Percentiles rank a stretch among this genome's conserved stretches.
Conservation (phyloP, 768 basidiomycete genomes). For the Lentinula guzmanii region DNA sequence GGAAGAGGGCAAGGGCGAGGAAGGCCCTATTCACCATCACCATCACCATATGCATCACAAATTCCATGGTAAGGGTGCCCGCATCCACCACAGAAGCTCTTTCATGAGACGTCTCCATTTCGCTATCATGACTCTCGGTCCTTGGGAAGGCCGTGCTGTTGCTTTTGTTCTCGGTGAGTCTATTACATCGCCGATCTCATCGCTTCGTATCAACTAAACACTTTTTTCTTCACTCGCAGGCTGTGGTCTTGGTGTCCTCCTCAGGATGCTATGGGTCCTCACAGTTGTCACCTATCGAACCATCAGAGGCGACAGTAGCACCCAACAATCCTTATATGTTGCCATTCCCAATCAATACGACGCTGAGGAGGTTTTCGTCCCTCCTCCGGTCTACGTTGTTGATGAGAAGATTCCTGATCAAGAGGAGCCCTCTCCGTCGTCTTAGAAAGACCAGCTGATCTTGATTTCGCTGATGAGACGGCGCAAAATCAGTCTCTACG, state of each 20-base stretch:
- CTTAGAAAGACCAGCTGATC: neutral
- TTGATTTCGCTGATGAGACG: neutral
- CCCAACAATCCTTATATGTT: conserved; percentile 33
- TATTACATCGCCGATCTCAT: neutral
- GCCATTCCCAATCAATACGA: conserved; percentile 38
- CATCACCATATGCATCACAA: conserved; percentile 19
- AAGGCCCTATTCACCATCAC: conserved; percentile 13
- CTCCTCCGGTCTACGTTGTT: conserved; percentile 49
- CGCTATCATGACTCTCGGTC: conserved; percentile 65
- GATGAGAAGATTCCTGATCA: neutral
- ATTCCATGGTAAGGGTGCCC: conserved; percentile 8
- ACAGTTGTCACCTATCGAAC: conserved; percentile 55
- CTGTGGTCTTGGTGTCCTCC: conserved; percentile 78
- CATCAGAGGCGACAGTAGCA: conserved; percentile 32
- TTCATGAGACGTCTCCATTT: conserved; percentile 59
- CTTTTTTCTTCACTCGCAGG: conserved; percentile 36
- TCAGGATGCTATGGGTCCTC: conserved; percentile 78
- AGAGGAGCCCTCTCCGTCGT: neutral
- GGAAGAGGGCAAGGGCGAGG: neutral
- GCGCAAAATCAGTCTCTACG: neutral
- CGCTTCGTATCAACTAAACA: neutral
- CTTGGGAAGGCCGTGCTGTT: conserved; percentile 79
- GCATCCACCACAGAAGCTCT: conserved; percentile 19
- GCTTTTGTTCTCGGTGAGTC: conserved; percentile 78
- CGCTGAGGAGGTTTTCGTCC: conserved; percentile 39